phyloP scores from a whole-genome alignment of 1,284 basidiomycete species.

The Malassezia japonica region DNA sequence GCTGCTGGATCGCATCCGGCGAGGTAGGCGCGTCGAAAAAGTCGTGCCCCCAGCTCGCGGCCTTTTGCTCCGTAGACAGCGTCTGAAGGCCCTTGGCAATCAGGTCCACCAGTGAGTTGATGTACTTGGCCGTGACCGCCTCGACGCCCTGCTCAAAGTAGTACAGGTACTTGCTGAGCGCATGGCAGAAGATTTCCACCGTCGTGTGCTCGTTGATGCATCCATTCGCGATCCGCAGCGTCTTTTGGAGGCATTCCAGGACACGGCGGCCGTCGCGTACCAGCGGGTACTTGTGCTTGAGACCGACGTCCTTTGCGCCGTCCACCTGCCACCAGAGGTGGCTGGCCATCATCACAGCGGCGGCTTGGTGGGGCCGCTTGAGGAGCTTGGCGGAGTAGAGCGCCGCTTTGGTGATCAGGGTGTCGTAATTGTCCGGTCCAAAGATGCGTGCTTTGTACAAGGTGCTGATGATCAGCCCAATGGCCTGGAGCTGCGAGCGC shows the following conservation, averaged over 20 bases:
- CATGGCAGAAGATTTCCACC: slow-evolving; percentile 44
- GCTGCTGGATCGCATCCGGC: slow-evolving; percentile 78
- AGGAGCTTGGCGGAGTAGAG: slow-evolving; percentile 43
- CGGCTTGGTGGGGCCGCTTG: slow-evolving; percentile 46
- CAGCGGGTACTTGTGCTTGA: slow-evolving; percentile 18
- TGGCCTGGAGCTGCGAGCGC: slow-evolving; percentile 41
- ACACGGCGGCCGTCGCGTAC: slow-evolving; percentile 45
- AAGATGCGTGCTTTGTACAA: slow-evolving; percentile 41
- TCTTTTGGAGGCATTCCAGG: slow-evolving; percentile 45
- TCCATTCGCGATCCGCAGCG: slow-evolving; percentile 43
- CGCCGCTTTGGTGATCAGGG: slow-evolving; percentile 44
- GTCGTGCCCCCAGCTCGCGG: slow-evolving; percentile 51
- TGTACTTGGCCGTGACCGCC: slow-evolving; percentile 35
- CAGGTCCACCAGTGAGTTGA: slow-evolving; percentile 42
- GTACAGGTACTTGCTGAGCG: slow-evolving; percentile 46
- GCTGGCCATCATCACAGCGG: slow-evolving; percentile 46
- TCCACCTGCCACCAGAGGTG: slow-evolving; percentile 47
- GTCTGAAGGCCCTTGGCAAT: slow-evolving; percentile 37
- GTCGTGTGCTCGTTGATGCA: slow-evolving; percentile 45
- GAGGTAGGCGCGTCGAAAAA: slow-evolving; percentile 79
- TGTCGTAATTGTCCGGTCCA: slow-evolving; percentile 42
- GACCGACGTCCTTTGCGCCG: slow-evolving; percentile 20
- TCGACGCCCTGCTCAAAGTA: slow-evolving; percentile 46
- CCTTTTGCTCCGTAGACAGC: slow-evolving; percentile 1
- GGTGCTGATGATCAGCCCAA: slow-evolving; percentile 39